These are phyloP conservation scores for Suhomyces vadensis DNA, from an alignment of 805 yeast species.

Conservation along the genomic window DNA sequence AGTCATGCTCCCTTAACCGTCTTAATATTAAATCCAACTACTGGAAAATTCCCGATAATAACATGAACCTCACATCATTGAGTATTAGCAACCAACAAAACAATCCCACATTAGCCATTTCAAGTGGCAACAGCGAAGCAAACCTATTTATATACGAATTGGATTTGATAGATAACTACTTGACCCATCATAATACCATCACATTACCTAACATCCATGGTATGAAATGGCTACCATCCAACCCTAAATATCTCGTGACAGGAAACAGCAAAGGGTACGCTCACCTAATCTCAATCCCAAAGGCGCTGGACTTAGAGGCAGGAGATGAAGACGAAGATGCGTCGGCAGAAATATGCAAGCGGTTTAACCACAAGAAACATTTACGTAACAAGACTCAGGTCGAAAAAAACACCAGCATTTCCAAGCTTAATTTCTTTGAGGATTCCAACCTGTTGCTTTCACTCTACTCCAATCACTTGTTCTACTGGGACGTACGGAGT, in stretches of 20 bases:
- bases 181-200: constrained; percentile 62
- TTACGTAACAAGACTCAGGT: constrained; percentile 36
- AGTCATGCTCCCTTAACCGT: constrained; percentile 42
- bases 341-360: constrained; percentile 71
- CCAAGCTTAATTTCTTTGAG: constrained; percentile 27
- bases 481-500: constrained; percentile 72
- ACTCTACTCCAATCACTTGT: constrained; percentile 66
- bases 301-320: constrained; percentile 29
- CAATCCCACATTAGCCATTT: constrained; percentile 50
- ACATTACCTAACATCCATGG: constrained; percentile 55
- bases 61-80: constrained; percentile 48
- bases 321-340: constrained; percentile 32
- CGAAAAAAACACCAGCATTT: constrained; percentile 25
- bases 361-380: constrained; percentile 78
- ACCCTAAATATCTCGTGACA: constrained; percentile 50
- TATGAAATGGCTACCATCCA: constrained; percentile 51
- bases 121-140: constrained; percentile 46
- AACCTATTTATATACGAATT: constrained; percentile 56
- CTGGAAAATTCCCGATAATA: constrained; percentile 47
- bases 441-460: constrained; percentile 53
- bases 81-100: constrained; percentile 21
- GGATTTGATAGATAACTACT: constrained; percentile 36
- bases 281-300: constrained; percentile 71
- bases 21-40: constrained; percentile 44
- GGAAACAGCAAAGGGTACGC: constrained; percentile 79